These are phyloP conservation scores for Leccinum variicolor DNA, from an alignment of 768 basidiomycete genomes.

Conservation along the genomic window DNA sequence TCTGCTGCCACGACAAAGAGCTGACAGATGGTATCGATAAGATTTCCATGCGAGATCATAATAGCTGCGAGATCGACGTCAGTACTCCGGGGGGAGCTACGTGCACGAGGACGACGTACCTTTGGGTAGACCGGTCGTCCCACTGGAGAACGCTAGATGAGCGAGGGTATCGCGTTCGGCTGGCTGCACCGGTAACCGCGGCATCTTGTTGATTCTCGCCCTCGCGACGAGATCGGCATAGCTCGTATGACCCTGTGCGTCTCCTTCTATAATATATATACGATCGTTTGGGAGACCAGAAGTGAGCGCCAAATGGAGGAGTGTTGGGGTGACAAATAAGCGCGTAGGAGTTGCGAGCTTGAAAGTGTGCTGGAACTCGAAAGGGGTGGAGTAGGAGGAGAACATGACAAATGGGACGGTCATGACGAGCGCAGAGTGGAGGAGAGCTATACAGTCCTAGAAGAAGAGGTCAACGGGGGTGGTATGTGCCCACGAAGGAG, in stretches of 20 bases:
- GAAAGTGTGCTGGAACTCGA: slow-evolving; percentile 52
- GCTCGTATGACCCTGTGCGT: slow-evolving; percentile 37
- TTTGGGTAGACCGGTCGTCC: slow-evolving; percentile 75
- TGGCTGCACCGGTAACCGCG: slow-evolving; percentile 40
- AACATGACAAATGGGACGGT: slow-evolving; percentile 53
- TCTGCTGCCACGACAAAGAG: slow-evolving; percentile 27
- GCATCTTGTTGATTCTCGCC: slow-evolving; percentile 35
- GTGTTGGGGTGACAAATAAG: slow-evolving; percentile 49
- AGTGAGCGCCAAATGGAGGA: slow-evolving; percentile 39
- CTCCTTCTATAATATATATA: slow-evolving; percentile 51
- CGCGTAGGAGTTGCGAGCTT: slow-evolving; percentile 46
- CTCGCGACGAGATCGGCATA: slow-evolving; percentile 44
- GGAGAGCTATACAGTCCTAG: slow-evolving; percentile 53
- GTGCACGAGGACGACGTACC: slow-evolving; percentile 36
- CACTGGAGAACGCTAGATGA: slow-evolving; percentile 74
- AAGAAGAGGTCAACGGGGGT: background rate
- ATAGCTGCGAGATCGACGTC: slow-evolving; percentile 44
- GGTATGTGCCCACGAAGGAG: background rate
- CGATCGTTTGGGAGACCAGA: slow-evolving; percentile 37
- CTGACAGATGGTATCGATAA: slow-evolving; percentile 45
- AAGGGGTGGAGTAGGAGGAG: slow-evolving; percentile 52
- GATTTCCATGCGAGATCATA: slow-evolving; percentile 69
- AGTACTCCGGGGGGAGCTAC: background rate
- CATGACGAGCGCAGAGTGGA: slow-evolving; percentile 46
- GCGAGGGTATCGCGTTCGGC: slow-evolving; percentile 56